These are phyloP conservation scores for Cyberlindnera xishuangbannaensis DNA, from an alignment of 805 yeast species.

Conservation along the genomic window DNA sequence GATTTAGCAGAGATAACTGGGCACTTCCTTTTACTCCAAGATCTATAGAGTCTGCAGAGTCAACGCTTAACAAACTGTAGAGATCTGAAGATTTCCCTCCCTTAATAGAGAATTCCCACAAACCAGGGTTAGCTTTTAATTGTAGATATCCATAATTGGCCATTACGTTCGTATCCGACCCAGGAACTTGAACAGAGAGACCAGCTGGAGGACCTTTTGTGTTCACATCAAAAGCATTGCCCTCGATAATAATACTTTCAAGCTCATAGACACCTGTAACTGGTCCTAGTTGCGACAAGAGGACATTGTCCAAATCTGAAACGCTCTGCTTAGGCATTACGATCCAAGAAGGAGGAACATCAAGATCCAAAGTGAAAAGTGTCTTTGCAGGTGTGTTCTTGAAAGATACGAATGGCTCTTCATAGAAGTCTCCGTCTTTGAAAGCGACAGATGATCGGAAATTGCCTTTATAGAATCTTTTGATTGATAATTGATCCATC, in stretches of 20 bases:
- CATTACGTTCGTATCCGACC: conserved; percentile 65
- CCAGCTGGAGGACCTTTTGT: conserved; percentile 19
- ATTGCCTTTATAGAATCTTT: conserved; percentile 52
- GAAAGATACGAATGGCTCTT: conserved; percentile 32
- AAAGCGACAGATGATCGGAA: conserved; percentile 32
- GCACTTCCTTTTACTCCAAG: conserved; percentile 12
- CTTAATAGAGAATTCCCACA: conserved; percentile 49
- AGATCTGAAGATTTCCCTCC: conserved; percentile 37
- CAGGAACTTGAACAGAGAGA: conserved; percentile 19
- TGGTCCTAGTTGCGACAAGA: conserved; percentile 30
- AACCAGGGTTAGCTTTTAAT: conserved; percentile 66
- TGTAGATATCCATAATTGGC: conserved; percentile 81
- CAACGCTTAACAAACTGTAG: conserved; percentile 33
- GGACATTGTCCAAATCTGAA: conserved; percentile 61
- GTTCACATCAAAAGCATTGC: conserved; percentile 48
- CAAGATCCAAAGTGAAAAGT: conserved; percentile 49
- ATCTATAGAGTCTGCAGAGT: conserved; percentile 7
- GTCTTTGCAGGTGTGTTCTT: conserved; percentile 44
- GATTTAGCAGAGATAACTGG: conserved; percentile 32
- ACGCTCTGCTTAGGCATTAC: conserved; percentile 44
- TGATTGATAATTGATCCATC: conserved; percentile 39
- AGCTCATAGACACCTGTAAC: conserved; percentile 46
- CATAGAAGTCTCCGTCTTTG: conserved; percentile 24
- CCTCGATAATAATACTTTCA: conserved; percentile 59
- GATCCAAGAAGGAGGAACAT: conserved; percentile 66